Evolutionary conservation across 352 stramenopile species (phyloP).

Genomic region (Pythium sp.): DNA sequence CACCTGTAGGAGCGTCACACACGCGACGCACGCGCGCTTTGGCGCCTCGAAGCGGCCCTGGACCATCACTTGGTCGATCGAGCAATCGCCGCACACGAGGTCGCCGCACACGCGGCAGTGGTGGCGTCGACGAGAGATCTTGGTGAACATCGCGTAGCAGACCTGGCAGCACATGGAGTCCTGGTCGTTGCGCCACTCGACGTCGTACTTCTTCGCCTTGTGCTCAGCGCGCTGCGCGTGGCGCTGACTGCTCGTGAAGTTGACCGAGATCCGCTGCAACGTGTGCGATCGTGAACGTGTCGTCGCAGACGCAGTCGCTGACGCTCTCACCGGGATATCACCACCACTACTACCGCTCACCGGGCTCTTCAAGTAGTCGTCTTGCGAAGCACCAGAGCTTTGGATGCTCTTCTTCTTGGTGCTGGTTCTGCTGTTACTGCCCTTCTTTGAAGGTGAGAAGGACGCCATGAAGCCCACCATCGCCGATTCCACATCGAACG

Average conservation of each 20-base stretch:
- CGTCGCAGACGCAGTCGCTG: constrained; percentile 12
- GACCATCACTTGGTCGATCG: constrained; percentile 56
- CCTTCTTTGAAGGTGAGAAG: constrained; percentile 15
- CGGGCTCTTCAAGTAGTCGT: not conserved
- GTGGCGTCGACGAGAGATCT: constrained; percentile 66
- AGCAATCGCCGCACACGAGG: constrained; percentile 74
- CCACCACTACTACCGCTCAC: not conserved
- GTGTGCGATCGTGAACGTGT: constrained; percentile 31
- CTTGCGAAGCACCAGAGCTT: not conserved
- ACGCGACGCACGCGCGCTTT: constrained; percentile 60
- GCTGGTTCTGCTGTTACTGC: not conserved
- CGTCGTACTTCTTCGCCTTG: constrained; percentile 67
- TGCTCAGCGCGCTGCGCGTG: constrained; percentile 13
- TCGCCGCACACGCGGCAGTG: constrained; percentile 81
- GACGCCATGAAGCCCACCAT: constrained; percentile 29
- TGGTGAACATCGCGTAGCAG: constrained; percentile 72
- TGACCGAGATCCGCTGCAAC: constrained; percentile 24
- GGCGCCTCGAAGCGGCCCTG: constrained; percentile 45
- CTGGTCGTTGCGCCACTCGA: constrained; percentile 61
- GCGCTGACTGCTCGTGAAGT: constrained; percentile 16
- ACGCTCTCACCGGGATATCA: constrained; percentile 6
- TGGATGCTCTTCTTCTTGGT: not conserved
- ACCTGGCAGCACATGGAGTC: constrained; percentile 61
- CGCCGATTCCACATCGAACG: constrained; percentile 24
- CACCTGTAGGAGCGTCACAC: constrained; percentile 51